phyloP scores from a whole-genome alignment of 2,329 filamentous ascomycete genomes.

The Thelonectria blattea region DNA sequence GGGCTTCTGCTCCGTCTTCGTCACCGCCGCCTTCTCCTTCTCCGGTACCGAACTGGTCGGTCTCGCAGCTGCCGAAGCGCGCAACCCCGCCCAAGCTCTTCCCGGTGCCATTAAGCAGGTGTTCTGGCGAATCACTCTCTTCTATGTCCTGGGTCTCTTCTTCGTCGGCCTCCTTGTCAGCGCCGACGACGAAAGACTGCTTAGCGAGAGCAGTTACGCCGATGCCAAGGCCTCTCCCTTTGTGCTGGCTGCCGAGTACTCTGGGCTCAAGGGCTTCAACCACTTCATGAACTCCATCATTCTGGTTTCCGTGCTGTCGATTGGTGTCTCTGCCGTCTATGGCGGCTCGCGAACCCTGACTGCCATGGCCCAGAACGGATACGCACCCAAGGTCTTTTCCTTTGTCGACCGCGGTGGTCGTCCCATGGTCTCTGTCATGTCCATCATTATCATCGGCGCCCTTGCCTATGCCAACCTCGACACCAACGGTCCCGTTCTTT shows the following conservation, averaged over 20 bases:
- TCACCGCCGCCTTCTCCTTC: conserved; percentile 74
- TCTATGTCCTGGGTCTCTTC: conserved; percentile 57
- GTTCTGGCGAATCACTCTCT: conserved; percentile 58
- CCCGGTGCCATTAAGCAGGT: conserved; percentile 82
- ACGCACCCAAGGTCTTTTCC: conserved; percentile 59
- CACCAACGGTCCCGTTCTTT: conserved; percentile 57
- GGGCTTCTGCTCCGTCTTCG: conserved; percentile 72
- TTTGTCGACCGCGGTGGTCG: conserved; percentile 61
- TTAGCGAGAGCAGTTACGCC: conserved; percentile 33
- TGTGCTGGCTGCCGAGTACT: conserved; percentile 57
- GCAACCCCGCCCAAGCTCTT: conserved; percentile 71
- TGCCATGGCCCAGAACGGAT: conserved; percentile 60
- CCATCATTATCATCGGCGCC: conserved; percentile 54
- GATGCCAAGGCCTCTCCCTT: conserved; percentile 54
- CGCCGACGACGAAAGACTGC: conserved; percentile 51
- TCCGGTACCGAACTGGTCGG: conserved; percentile 73
- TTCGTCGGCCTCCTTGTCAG: conserved; percentile 55
- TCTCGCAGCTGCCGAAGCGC: conserved; percentile 71
- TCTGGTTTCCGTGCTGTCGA: conserved; percentile 59
- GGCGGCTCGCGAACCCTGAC: conserved; percentile 62
- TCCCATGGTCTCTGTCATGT: conserved; percentile 52
- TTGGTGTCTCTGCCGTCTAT: conserved; percentile 61
- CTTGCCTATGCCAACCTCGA: conserved; percentile 56
- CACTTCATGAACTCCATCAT: conserved; percentile 62
- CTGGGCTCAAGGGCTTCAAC: conserved; percentile 54